These are phyloP conservation scores for Pythium brachiatum DNA, from an alignment of 352 stramenopile genomes.

Conservation along the genomic window DNA sequence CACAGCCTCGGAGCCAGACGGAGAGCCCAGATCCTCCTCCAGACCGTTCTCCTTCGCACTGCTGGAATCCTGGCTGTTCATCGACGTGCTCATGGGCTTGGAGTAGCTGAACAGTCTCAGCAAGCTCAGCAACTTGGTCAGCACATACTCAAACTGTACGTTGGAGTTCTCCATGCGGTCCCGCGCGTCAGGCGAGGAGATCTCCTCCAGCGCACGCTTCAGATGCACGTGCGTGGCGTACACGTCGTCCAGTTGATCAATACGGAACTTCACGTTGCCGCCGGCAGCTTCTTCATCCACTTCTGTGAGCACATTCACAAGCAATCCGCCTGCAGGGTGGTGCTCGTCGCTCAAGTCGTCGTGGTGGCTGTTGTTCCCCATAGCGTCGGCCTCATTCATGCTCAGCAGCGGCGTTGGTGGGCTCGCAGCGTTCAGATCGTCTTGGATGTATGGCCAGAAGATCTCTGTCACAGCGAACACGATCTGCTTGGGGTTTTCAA, in stretches of 20 bases:
- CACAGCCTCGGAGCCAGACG: neutral
- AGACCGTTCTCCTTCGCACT: neutral
- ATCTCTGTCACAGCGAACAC: constrained; percentile 78
- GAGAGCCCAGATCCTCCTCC: neutral
- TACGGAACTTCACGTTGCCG: constrained; percentile 68
- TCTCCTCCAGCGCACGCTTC: constrained; percentile 52
- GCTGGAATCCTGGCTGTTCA: neutral
- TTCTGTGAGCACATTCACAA: constrained; percentile 66
- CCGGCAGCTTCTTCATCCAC: constrained; percentile 59
- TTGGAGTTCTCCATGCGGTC: constrained; percentile 79
- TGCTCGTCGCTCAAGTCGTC: constrained; percentile 20
- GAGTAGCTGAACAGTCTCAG: constrained; percentile 77
- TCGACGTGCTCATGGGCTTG: constrained; percentile 32
- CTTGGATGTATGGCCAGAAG: constrained; percentile 67
- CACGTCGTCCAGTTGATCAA: constrained; percentile 52
- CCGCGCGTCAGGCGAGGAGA: constrained; percentile 62
- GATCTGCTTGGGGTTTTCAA: constrained; percentile 52
- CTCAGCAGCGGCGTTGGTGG: constrained; percentile 8
- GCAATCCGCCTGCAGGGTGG: constrained; percentile 35
- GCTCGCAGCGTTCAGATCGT: constrained; percentile 16
- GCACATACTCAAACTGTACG: constrained; percentile 75
- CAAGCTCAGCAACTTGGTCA: constrained; percentile 68
- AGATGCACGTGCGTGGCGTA: constrained; percentile 76
- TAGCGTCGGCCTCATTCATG: constrained; percentile 2
- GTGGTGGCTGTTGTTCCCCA: neutral